These are phyloP conservation scores for Fagopyrum esculentum DNA, from an alignment of 148 eudicot species.

Conservation along the genomic window DNA sequence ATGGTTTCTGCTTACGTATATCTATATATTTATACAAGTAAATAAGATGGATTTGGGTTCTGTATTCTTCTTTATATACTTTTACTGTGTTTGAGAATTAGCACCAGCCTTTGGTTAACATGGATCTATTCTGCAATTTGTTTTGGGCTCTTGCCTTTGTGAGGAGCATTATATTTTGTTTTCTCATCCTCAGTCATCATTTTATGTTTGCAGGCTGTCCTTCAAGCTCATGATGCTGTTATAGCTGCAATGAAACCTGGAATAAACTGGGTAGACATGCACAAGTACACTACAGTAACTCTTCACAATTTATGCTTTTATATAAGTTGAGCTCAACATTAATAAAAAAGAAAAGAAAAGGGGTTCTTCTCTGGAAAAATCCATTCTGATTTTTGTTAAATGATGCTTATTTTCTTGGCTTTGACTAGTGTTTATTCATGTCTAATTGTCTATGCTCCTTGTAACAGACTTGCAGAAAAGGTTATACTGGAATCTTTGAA, in stretches of 20 bases:
- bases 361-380: no score
- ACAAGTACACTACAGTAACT: constrained; percentile 45
- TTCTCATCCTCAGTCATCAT: constrained; percentile 12
- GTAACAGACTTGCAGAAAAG: constrained; percentile 71
- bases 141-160: neutral
- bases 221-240: constrained; percentile 87
- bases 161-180: neutral
- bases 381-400: neutral
- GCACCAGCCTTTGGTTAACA: neutral
- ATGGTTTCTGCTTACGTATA: neutral
- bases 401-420: neutral
- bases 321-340: no score
- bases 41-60: neutral
- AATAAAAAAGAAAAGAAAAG: no score
- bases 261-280: constrained; percentile 95
- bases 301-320: neutral
- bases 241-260: constrained; percentile 87
- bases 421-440: neutral
- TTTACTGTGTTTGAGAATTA: neutral
- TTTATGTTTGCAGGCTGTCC: constrained; percentile 62
- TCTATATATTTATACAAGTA: neutral
- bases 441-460: constrained; percentile 8
- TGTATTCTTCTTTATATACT: neutral
- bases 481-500: constrained; percentile 60
- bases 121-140: neutral